Evolutionary conservation across 2,329 filamentous ascomycete genomes (phyloP).

Genomic region (Apiospora aurea): DNA sequence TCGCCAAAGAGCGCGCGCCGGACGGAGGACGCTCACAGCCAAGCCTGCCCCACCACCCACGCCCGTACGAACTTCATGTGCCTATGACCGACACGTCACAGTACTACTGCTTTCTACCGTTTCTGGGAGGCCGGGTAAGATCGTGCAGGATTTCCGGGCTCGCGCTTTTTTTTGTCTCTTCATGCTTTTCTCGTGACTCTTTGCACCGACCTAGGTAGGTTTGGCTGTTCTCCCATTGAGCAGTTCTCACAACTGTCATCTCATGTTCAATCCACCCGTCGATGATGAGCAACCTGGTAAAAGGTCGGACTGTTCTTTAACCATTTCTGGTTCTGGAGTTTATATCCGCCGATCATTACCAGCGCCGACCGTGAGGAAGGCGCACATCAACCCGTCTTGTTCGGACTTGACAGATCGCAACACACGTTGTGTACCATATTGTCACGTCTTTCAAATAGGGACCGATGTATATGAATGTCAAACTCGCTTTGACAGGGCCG

Average conservation of each 20-base stretch:
- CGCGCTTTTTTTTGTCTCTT: not conserved
- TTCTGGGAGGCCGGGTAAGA: conserved; percentile 7
- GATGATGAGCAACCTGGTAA: conserved; percentile 31
- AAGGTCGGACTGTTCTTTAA: conserved; percentile 30
- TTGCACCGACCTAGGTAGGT: conserved; percentile 8
- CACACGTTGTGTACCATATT: not conserved
- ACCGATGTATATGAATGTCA: conserved; percentile 19
- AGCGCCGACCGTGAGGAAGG: conserved; percentile 8
- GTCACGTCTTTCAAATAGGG: not conserved
- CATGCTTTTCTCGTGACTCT: not conserved
- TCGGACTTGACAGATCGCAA: conserved; percentile 13
- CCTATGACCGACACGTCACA: conserved; percentile 16
- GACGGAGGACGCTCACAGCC: conserved; percentile 11
- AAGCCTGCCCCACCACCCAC: conserved; percentile 15
- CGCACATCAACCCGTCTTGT: conserved; percentile 16
- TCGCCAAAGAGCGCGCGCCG: conserved; percentile 5
- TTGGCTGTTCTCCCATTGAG: not conserved
- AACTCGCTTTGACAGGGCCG: conserved; percentile 13
- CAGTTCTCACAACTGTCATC: not conserved
- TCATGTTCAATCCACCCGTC: conserved; percentile 21
- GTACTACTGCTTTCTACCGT: not conserved
- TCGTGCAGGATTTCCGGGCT: not conserved
- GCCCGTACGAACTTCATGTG: not conserved
- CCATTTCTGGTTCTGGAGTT: conserved; percentile 29
- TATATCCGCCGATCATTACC: conserved; percentile 25